These are phyloP conservation scores for Daldinia eschscholtzii DNA, from an alignment of 2,329 filamentous ascomycete genomes.

Conservation along the genomic window DNA sequence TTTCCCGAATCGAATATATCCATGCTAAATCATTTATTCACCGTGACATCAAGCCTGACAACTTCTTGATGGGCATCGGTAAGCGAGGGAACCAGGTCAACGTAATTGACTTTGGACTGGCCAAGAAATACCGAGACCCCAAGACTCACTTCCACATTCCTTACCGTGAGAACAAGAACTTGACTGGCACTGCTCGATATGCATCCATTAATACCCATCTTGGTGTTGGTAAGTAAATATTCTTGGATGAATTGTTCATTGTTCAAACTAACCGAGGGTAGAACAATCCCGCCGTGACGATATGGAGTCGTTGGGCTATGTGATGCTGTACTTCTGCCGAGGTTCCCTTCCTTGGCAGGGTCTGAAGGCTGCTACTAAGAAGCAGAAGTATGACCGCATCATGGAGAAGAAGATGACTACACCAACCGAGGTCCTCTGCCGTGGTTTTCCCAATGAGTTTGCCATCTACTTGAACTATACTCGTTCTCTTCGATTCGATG, in stretches of 20 bases:
- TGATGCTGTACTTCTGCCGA: slow-evolving; percentile 99
- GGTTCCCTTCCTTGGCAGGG: slow-evolving; percentile 99
- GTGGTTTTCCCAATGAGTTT: slow-evolving; percentile 99
- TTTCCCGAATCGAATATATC: slow-evolving; percentile 99
- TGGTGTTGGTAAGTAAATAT: slow-evolving; percentile 78
- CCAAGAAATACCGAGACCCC: slow-evolving; percentile 99
- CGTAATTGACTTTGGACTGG: slow-evolving; percentile 98
- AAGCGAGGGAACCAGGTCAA: slow-evolving; percentile 99
- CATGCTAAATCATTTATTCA: slow-evolving; percentile 99
- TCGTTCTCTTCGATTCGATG: slow-evolving; percentile 96
- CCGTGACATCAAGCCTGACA: slow-evolving; percentile 99
- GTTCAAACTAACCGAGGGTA: slow-evolving; percentile 54
- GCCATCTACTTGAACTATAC: slow-evolving; percentile 99
- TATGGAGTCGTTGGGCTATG: slow-evolving; percentile 98
- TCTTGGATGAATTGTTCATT: not conserved
- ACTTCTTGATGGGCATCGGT: slow-evolving; percentile 99
- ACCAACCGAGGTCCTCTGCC: slow-evolving; percentile 97
- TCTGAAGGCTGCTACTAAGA: slow-evolving; percentile 97
- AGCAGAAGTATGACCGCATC: slow-evolving; percentile 99
- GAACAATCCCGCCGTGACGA: slow-evolving; percentile 99
- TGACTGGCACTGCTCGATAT: slow-evolving; percentile 98
- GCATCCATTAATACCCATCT: slow-evolving; percentile 99
- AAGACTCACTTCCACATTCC: slow-evolving; percentile 99
- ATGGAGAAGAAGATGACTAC: slow-evolving; percentile 99
- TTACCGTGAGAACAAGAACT: slow-evolving; percentile 99